phyloP scores from a whole-genome alignment of 2,329 filamentous ascomycete genomes.

The Gaeumannomyces sp. region DNA sequence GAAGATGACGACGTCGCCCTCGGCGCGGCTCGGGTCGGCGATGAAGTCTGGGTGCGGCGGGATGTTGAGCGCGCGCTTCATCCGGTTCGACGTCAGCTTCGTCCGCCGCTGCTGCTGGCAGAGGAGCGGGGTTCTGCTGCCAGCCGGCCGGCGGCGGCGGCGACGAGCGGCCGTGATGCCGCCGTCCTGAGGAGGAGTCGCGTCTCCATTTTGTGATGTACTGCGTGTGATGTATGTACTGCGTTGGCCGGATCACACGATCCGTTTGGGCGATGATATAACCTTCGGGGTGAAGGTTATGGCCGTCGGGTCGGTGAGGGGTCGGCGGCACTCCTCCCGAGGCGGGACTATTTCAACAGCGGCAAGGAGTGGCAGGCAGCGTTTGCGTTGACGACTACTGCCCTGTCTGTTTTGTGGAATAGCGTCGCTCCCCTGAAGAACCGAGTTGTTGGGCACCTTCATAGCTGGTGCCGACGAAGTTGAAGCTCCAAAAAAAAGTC shows the following conservation, averaged over 20 bases:
- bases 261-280: too few relatives aligned
- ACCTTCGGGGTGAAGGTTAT: too few relatives aligned
- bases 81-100: constrained; percentile 45
- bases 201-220: background rate
- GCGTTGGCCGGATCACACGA: too few relatives aligned
- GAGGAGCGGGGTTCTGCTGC: background rate
- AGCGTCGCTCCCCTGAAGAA: background rate
- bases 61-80: constrained; percentile 52
- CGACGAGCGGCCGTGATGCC: background rate
- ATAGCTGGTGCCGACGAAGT: background rate
- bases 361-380: background rate
- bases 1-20: constrained; percentile 39
- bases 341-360: background rate
- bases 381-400: background rate
- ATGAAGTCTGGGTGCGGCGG: constrained; percentile 56
- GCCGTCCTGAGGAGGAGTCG: background rate
- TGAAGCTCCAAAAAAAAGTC: background rate
- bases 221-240: too few relatives aligned
- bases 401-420: background rate
- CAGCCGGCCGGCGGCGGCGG: background rate
- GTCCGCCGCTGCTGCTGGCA: constrained; percentile 9
- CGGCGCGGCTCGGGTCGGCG: constrained; percentile 24
- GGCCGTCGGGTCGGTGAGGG: background rate
- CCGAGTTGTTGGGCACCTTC: background rate
- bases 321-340: background rate